Conservation (phyloP, 2,329 filamentous ascomycete species). For the Ophiostoma ips region DNA sequence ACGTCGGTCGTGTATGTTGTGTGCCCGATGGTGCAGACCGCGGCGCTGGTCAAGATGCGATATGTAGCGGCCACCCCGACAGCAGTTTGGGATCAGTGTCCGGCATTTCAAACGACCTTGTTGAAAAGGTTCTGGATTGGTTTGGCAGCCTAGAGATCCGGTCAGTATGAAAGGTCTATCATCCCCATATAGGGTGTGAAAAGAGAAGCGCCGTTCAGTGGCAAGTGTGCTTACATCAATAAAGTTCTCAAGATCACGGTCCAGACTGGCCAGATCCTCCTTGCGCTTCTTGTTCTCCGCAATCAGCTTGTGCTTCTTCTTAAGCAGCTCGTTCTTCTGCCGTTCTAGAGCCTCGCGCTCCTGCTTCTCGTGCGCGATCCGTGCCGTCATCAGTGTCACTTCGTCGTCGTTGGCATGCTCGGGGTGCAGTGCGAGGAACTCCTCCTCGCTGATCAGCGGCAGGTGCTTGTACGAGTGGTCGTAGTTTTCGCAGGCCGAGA, state of each 20-base stretch:
- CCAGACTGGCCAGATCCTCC: constrained; percentile 80
- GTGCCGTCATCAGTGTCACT: constrained; percentile 72
- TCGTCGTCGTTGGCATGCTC: constrained; percentile 60
- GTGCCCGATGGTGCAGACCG: no score
- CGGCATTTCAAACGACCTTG: constrained; percentile 41
- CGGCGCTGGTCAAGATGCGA: no score
- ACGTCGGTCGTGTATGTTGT: no score
- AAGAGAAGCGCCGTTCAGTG: no score
- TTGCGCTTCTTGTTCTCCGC: constrained; percentile 79
- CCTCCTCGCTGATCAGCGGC: constrained; percentile 68
- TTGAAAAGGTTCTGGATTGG: constrained; percentile 79
- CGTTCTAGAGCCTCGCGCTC: constrained; percentile 78
- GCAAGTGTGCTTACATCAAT: constrained; percentile 68
- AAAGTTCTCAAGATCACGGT: constrained; percentile 85
- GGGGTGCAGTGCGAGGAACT: constrained; percentile 65
- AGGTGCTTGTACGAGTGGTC: constrained; percentile 83
- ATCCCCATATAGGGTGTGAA: not conserved
- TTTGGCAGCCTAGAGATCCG: constrained; percentile 53
- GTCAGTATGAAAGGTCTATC: not conserved
- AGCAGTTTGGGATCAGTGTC: not conserved
- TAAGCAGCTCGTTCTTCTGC: constrained; percentile 62
- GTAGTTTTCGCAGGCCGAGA: constrained; percentile 77
- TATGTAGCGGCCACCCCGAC: no score
- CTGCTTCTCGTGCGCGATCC: constrained; percentile 79
- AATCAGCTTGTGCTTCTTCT: constrained; percentile 47